Evolutionary conservation across 495 filamentous ascomycete genomes (phyloP).

Genomic region (Paragyromitra xinjiangensis): DNA sequence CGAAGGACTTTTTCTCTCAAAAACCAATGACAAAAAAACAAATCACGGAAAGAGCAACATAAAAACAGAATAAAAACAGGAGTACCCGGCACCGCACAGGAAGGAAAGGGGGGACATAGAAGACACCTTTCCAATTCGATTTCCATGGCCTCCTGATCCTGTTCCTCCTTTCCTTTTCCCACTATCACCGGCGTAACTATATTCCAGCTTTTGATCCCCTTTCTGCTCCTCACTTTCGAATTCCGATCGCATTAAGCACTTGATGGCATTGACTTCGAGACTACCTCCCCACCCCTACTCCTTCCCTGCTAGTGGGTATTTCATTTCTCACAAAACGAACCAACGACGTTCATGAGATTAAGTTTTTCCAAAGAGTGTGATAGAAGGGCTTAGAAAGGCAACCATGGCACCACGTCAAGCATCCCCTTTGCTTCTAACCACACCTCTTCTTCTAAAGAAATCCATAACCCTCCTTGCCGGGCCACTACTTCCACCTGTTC

Average conservation of each 20-base stretch:
- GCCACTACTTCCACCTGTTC: constrained; percentile 76
- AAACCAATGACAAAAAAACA: constrained; percentile 45
- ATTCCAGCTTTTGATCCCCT: constrained; percentile 25
- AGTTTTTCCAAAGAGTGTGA: constrained; percentile 35
- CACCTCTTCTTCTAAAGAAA: constrained; percentile 86
- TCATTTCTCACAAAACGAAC: constrained; percentile 22
- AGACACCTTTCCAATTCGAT: constrained; percentile 39
- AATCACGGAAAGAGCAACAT: constrained; percentile 38
- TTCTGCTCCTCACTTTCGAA: constrained; percentile 28
- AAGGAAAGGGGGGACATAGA: constrained; percentile 34
- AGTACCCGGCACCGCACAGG: constrained; percentile 36
- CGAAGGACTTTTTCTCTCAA: constrained; percentile 47
- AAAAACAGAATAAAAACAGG: constrained; percentile 46
- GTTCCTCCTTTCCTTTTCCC: constrained; percentile 21
- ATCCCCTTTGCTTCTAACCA: constrained; percentile 54
- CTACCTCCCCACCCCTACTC: neutral
- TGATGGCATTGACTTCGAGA: constrained; percentile 33
- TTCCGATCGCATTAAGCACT: constrained; percentile 36
- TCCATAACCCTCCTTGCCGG: constrained; percentile 95
- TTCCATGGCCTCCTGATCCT: neutral
- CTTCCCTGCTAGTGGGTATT: constrained; percentile 17
- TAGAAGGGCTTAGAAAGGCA: constrained; percentile 26
- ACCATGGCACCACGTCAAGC: constrained; percentile 16
- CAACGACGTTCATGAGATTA: constrained; percentile 30
- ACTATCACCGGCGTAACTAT: constrained; percentile 38